Evolutionary conservation across 2,329 filamentous ascomycete species (phyloP).

Genomic region (Botrytis fragariae): DNA sequence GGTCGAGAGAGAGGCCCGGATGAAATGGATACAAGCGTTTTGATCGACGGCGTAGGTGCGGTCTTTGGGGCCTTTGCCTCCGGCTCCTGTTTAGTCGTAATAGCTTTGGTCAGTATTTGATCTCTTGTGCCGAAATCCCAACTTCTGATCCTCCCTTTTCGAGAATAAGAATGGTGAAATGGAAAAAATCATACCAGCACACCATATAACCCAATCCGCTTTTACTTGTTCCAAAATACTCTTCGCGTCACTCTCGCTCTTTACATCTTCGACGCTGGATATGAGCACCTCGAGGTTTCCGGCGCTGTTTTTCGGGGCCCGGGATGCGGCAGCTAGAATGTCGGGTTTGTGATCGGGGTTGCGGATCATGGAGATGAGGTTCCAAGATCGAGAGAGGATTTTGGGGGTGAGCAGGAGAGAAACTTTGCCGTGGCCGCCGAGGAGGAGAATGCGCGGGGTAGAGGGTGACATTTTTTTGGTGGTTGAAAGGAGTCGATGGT

Average conservation of each 20-base stretch:
- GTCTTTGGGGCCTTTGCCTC: conserved; percentile 56
- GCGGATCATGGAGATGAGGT: conserved; percentile 76
- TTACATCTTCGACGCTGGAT: conserved; percentile 68
- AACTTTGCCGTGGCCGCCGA: conserved; percentile 81
- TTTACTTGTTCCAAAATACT: conserved; percentile 59
- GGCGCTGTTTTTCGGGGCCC: conserved; percentile 40
- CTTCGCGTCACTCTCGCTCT: conserved; percentile 59
- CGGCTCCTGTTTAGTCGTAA: conserved; percentile 46
- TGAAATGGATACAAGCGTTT: conserved; percentile 62
- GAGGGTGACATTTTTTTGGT: not conserved
- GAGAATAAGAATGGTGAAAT: not conserved
- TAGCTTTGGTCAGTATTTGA: not conserved
- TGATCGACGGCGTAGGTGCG: conserved; percentile 59
- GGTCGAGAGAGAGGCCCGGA: conserved; percentile 55
- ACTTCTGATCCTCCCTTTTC: too few relatives aligned
- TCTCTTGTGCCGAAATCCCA: not conserved
- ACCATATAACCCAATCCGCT: conserved; percentile 67
- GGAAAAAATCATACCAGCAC: conserved; percentile 51
- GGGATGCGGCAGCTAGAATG: conserved; percentile 51
- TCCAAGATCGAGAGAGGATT: conserved; percentile 71
- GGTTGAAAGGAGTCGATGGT: not conserved
- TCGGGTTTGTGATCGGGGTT: conserved; percentile 63
- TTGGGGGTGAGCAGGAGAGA: conserved; percentile 72
- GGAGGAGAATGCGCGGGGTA: conserved; percentile 44
- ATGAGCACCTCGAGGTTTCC: conserved; percentile 69